Evolutionary conservation across 129 eudicot species (phyloP), one percentile per base, ranked within the genome.

Genomic region (Glebionis coronaria): DNA sequence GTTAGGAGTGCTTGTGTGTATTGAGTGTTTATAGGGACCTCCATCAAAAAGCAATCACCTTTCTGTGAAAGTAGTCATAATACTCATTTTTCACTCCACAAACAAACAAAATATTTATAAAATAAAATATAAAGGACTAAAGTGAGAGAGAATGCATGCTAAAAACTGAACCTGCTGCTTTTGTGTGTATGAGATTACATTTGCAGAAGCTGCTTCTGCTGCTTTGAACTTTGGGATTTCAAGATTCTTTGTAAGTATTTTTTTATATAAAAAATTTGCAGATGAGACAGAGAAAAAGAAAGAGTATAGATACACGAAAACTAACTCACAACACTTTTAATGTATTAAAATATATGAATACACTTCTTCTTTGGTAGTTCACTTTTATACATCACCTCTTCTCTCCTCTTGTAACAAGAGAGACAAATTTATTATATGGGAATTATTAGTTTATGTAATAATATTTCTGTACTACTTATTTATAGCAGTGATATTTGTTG

Each of bases 21-120:
- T 35, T n/a, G 80, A 76, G 80, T 79, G 80, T 72, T 79, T 82
- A 80, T 75, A 74, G 74, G 71, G 64, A 29, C 64, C 75, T 63
- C 78, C 73, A 72, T 76, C 56, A 74, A 85, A 60, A 92, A 88
- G 95, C 88, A 83, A 84, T 76, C 69, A 91, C 98, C 94, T 91
- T 88, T 88, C 95, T 71, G 56, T 62, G 77, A 77, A 82, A 83
- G 84, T 74, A 75, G 83, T 73, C 83, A 81, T 77, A 68, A 73
- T 76, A 55, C 79, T 64, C 31, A 31, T 57, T 73, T 69, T 72
- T 70, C 65, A 72, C 72, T 67, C 80, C 73, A 79, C 76, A 83
- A 56, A 79, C 46, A 65, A 21, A 74, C 78, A 83, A 73, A 80
- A 62, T 14, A n/a, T 52, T 5, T 14, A 52, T 3, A 21, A 57